Percentiles rank a stretch among this genome's conserved stretches.
Conservation (phyloP, 805 yeast species). For the Schwanniomyces occidentalis region DNA sequence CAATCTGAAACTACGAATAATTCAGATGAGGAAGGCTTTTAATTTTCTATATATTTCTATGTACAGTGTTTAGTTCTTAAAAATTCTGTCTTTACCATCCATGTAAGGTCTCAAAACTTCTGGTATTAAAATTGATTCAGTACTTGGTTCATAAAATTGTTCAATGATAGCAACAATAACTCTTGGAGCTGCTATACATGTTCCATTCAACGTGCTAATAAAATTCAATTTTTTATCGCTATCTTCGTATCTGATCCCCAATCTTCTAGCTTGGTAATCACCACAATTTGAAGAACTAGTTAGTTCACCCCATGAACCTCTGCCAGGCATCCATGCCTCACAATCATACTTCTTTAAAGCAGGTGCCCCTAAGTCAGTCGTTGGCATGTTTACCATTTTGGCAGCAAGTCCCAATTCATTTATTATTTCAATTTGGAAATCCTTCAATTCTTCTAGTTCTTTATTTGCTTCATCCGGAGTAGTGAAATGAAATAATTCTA, state of each 20-base stretch:
- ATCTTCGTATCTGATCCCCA: constrained; percentile 60
- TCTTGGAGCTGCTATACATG: constrained; percentile 94
- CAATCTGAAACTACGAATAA: constrained; percentile 11
- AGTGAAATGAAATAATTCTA: constrained; percentile 83
- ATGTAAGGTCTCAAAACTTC: constrained; percentile 65
- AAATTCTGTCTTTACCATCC: constrained; percentile 55
- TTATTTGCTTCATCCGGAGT: constrained; percentile 43
- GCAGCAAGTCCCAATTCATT: constrained; percentile 73
- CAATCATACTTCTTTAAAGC: constrained; percentile 90
- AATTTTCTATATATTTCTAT: constrained; percentile 10
- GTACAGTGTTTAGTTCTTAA: constrained; percentile 10
- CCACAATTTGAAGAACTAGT: constrained; percentile 90
- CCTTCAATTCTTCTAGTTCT: constrained; percentile 60
- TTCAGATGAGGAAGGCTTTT: constrained; percentile 9
- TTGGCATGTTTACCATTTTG: constrained; percentile 84
- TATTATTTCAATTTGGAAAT: constrained; percentile 66
- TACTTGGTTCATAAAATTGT: constrained; percentile 66
- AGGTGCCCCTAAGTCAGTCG: constrained; percentile 89
- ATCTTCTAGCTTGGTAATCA: constrained; percentile 84
- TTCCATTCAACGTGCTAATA: constrained; percentile 88
- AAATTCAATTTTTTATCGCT: constrained; percentile 40
- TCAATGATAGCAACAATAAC: constrained; percentile 88
- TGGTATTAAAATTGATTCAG: constrained; percentile 62
- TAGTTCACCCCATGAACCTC: constrained; percentile 90
- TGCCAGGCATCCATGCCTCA: constrained; percentile 98